phyloP scores from a whole-genome alignment of 805 yeast genomes.

The Candida loeiensis region DNA sequence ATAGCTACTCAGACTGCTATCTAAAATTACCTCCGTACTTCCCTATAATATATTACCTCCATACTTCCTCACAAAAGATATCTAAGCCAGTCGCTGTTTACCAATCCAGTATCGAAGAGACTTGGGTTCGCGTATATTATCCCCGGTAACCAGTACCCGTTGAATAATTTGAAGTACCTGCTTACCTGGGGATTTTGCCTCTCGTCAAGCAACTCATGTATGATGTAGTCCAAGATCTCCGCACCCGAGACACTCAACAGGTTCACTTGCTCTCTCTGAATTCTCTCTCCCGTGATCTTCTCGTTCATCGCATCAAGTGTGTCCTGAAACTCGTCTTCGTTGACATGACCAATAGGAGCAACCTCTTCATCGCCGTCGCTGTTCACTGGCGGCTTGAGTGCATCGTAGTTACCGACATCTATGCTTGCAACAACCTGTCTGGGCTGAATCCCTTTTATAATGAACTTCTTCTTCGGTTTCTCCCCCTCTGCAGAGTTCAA shows the following conservation, averaged over 20 bases:
- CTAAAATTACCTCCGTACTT: too few relatives aligned
- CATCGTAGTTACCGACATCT: conserved; percentile 43
- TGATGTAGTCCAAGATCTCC: conserved; percentile 33
- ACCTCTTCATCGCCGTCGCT: conserved; percentile 14
- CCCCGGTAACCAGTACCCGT: conserved; percentile 39
- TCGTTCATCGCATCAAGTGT: conserved; percentile 23
- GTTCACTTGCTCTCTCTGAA: conserved; percentile 4
- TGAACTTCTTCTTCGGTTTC: conserved; percentile 68
- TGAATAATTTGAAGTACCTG: conserved; percentile 34
- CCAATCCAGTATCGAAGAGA: conserved; percentile 31
- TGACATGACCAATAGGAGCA: conserved; percentile 37
- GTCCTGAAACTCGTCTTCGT: conserved; percentile 28
- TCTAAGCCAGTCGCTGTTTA: conserved; percentile 36
- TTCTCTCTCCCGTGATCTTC: conserved; percentile 17
- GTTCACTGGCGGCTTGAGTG: conserved; percentile 25
- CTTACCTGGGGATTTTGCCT: conserved; percentile 22
- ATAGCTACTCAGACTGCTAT: too few relatives aligned
- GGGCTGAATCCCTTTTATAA: conserved; percentile 93
- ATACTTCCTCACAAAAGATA: conserved; percentile 38
- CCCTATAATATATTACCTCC: too few relatives aligned
- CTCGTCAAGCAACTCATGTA: conserved; percentile 23
- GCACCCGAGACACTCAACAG: conserved; percentile 24
- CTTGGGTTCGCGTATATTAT: conserved; percentile 40
- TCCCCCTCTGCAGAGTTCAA: conserved; percentile 40
- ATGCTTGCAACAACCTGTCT: conserved; percentile 54